Percentiles rank a stretch among this genome's conserved stretches.
phyloP scores from a whole-genome alignment of 2,329 filamentous ascomycete genomes.

The Botrytis byssoidea region DNA sequence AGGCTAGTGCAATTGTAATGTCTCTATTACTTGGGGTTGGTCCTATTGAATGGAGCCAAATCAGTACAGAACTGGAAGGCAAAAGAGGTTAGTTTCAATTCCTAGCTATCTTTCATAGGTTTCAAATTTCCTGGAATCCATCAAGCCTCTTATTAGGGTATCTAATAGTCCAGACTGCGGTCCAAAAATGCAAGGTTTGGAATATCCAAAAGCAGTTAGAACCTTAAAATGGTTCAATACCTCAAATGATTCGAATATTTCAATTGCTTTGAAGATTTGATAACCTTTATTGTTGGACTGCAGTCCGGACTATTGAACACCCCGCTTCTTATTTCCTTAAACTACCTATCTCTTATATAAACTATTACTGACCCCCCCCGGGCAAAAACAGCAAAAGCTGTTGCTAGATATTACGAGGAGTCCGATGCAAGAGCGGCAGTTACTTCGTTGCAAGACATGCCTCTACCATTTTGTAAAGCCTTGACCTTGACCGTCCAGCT shows the following conservation, averaged over 20 bases:
- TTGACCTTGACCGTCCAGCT: conserved; percentile 42
- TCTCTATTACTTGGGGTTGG: conserved; percentile 23
- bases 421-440: conserved; percentile 41
- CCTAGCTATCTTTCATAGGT: neutral
- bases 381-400: conserved; percentile 39
- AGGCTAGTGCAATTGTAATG: conserved; percentile 28
- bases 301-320: too few species aligned
- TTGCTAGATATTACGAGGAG: conserved; percentile 43
- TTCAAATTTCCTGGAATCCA: neutral
- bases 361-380: neutral
- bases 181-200: too few species aligned
- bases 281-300: too few species aligned
- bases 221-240: too few species aligned
- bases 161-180: neutral
- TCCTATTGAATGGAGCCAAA: conserved; percentile 20
- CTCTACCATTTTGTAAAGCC: conserved; percentile 37
- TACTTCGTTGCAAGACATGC: conserved; percentile 36
- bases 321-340: neutral
- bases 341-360: too few species aligned
- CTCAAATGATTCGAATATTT: too few species aligned
- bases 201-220: too few species aligned
- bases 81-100: neutral
- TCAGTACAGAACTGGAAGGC: neutral
- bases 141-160: neutral
- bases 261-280: too few species aligned